These are phyloP conservation scores for Anthostomella pinea DNA, from an alignment of 2,329 filamentous ascomycete genomes.

Conservation along the genomic window DNA sequence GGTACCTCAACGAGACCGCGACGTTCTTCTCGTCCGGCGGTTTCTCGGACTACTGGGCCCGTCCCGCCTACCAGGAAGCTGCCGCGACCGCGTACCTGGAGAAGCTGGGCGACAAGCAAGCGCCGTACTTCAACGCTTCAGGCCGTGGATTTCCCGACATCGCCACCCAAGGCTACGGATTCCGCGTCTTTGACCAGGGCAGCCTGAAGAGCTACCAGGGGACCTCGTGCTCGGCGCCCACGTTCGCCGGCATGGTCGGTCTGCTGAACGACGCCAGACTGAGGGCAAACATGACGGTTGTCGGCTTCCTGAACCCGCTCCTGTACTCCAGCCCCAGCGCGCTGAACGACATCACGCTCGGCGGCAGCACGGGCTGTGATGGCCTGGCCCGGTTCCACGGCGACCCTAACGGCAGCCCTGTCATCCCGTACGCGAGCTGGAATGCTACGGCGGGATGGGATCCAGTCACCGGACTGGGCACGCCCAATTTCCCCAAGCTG, in stretches of 20 bases:
- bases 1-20: slow-evolving; percentile 43
- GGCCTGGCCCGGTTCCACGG: slow-evolving; percentile 25
- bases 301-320: slow-evolving; percentile 50
- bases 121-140: slow-evolving; percentile 17
- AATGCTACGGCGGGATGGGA: slow-evolving; percentile 33
- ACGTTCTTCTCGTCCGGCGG: slow-evolving; percentile 47
- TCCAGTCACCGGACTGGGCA: slow-evolving; percentile 32
- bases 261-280: slow-evolving; percentile 55
- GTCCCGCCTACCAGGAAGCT: slow-evolving; percentile 44
- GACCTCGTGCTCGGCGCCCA: slow-evolving; percentile 48
- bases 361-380: slow-evolving; percentile 23
- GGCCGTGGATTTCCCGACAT: slow-evolving; percentile 54
- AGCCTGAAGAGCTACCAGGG: slow-evolving; percentile 24
- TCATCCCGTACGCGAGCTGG: slow-evolving; percentile 20
- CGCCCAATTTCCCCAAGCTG: slow-evolving; percentile 25
- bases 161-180: slow-evolving; percentile 43
- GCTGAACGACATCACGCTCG: slow-evolving; percentile 34
- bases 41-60: slow-evolving; percentile 48
- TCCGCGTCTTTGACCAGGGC: slow-evolving; percentile 38
- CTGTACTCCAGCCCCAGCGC: slow-evolving; percentile 34
- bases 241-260: slow-evolving; percentile 52
- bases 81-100: slow-evolving; percentile 42
- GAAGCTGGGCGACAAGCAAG: slow-evolving; percentile 33
- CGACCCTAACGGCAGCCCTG: slow-evolving; percentile 19
- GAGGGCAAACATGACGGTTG: slow-evolving; percentile 38